Evolutionary conservation across 768 basidiomycete genomes (phyloP), one percentile per base, ranked within the genome.

Genomic region (Mycena amicta): DNA sequence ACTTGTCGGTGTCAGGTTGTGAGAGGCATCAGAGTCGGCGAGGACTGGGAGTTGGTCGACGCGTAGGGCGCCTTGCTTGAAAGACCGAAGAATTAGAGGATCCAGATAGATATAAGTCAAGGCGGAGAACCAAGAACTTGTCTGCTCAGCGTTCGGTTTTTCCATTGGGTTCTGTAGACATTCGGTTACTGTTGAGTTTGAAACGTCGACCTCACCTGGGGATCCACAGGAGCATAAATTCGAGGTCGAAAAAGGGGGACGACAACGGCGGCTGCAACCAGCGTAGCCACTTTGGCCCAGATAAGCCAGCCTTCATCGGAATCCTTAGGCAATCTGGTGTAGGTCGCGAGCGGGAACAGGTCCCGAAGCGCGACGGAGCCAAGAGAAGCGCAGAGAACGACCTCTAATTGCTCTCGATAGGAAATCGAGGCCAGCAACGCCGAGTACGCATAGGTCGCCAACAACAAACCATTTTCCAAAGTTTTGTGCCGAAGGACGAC

Each of bases 301-400:
- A 82, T 71, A 13, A 79, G 45, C 37, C 62, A 52, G 16, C 79
- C 74, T 51, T 74, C 71, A 6, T 55, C 63, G 5, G 63, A 67
- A 60, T 83, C 82, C 12, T 66, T 53, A 0, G 83, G 81, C 8
- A 43, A 27, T 4, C 78, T 68, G 25, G 71, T 72, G 66, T 68
- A 81, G 1, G 81, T 83, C 18, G 73, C 71, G 4, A 83, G 64
- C 1, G 82, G 82, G 68, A 72, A 82, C 15, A 84, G 49, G 56
- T 76, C 73, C 16, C 81, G 72, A 57, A 78, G 79, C 18, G 29
- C 60, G 27, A 53, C 52, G 22, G 45, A 46, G n/a, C n/a, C 23
- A 18, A 61, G 30, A 3, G 55, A 56, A 53, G 52, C 51, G 43
- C 53, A 25, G 16, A 61, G 55, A 53, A 61, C 18, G 16, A 22